Evolutionary conservation across 768 basidiomycete genomes (phyloP), one percentile per base, ranked within the genome.

Genomic region (Termitomyces sp.): DNA sequence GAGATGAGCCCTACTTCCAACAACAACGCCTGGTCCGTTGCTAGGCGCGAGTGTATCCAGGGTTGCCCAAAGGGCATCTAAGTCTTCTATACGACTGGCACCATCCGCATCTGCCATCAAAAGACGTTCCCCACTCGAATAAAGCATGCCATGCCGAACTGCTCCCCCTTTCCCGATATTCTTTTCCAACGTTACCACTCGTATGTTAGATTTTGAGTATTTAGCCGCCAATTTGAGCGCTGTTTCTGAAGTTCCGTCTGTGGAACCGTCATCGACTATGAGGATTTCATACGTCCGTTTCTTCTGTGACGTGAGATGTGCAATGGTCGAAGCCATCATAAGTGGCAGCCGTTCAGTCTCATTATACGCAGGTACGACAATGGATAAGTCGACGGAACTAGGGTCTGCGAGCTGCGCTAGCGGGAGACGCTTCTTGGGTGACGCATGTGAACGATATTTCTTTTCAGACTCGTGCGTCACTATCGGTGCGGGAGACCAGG

Each of bases 81-180:
- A 69, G 66, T 97, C 95, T 46, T 83, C 78, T 65, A 98, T 94
- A 48, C 85, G 79, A 59, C 92, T 94, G 34, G 95, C 95, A 4
- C 90, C 95, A 64, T 98, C 95, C 8, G 95, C 95, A 66, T 98
- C 95, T 44, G 88, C 95, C 84, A 97, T 94, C 53, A 98, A 73
- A 46, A 97, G 74, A 10, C 91, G 75, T 62, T 78, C 72, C 7
- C 95, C 95, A 4, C 91, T 80, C 8, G 85, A 81, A 65, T 88
- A 85, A 61, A 95, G 69, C 83, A 95, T 91, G 36, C 95, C 94
- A 72, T 97, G 95, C 34, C 89, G 78, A 24, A 97, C 94, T 0
- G 94, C 92, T 3, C 94, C 95, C 20, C 95, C 95, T 68, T 98
- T 98, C 1, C 94, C 94, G 18, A 88, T 73, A 67, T 98, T 98